These are phyloP conservation scores for Rhizophora mangle DNA, from an alignment of 345 rosid species.

Conservation along the genomic window DNA sequence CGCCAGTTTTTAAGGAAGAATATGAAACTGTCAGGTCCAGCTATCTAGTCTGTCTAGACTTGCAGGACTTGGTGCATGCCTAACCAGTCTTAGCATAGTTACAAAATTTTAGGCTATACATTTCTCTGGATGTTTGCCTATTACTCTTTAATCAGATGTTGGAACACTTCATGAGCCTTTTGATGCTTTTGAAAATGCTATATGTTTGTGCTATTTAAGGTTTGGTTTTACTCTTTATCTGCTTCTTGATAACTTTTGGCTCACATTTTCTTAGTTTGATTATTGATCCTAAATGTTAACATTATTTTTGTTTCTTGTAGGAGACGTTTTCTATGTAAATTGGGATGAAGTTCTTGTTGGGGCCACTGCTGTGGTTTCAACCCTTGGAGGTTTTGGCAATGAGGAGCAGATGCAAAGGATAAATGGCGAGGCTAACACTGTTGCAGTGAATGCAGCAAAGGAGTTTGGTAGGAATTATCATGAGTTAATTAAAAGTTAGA, in stretches of 20 bases:
- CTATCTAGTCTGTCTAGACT: background rate
- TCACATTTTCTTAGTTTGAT: background rate
- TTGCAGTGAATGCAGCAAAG: slow-evolving; percentile 77
- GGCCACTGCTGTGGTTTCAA: slow-evolving; percentile 86
- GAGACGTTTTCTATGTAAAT: slow-evolving; percentile 85
- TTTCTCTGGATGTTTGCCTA: too few species aligned
- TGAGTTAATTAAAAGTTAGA: background rate
- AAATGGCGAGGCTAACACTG: slow-evolving; percentile 82
- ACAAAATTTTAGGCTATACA: background rate
- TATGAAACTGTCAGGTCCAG: background rate
- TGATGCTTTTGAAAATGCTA: background rate
- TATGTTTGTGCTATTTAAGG: background rate
- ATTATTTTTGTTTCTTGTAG: slow-evolving; percentile 33
- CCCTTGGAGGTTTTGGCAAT: slow-evolving; percentile 86
- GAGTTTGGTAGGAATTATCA: slow-evolving; percentile 54
- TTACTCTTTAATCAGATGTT: too few species aligned
- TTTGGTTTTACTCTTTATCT: background rate
- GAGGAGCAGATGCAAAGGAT: slow-evolving; percentile 91
- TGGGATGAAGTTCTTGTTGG: slow-evolving; percentile 97
- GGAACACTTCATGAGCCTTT: background rate
- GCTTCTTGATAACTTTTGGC: background rate
- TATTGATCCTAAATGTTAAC: background rate
- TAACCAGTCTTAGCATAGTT: background rate
- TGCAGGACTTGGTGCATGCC: background rate
- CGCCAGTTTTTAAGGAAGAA: background rate